phyloP scores from a whole-genome alignment of 352 stramenopile genomes.

The Phytopythium kandeliae region DNA sequence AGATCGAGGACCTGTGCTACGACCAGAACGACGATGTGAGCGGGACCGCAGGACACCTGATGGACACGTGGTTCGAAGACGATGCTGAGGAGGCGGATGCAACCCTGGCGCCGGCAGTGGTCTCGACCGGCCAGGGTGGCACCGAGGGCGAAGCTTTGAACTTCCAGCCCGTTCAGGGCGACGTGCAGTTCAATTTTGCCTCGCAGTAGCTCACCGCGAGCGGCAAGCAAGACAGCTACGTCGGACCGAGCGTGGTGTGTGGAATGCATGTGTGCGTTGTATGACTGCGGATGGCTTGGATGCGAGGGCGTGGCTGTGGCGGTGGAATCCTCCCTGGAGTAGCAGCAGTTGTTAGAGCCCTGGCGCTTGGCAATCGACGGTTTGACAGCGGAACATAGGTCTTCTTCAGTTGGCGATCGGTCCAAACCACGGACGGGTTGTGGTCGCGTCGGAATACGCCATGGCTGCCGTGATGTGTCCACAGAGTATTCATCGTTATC shows the following conservation, averaged over 20 bases:
- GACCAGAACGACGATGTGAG: slow-evolving; percentile 80
- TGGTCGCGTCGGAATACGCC: no score
- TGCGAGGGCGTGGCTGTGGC: not conserved
- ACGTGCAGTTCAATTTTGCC: slow-evolving; percentile 73
- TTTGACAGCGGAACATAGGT: no score
- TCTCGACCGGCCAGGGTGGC: slow-evolving; percentile 13
- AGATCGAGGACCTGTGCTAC: slow-evolving; percentile 82
- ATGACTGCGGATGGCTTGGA: not conserved
- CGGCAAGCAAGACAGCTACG: not conserved
- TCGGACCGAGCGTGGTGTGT: not conserved
- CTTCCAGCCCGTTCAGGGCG: slow-evolving; percentile 65
- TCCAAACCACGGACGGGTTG: no score
- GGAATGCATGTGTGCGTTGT: not conserved
- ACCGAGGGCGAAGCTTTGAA: slow-evolving; percentile 35
- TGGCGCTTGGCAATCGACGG: no score
- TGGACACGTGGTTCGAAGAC: slow-evolving; percentile 80
- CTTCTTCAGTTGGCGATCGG: no score
- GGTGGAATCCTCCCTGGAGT: no score
- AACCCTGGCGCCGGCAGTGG: slow-evolving; percentile 41
- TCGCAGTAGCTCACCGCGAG: slow-evolving; percentile 6
- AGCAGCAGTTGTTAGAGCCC: no score
- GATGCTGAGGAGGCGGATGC: slow-evolving; percentile 40
- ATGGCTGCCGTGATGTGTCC: no score
- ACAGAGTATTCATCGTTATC: no score
- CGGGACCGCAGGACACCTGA: slow-evolving; percentile 59